Evolutionary conservation across 805 yeast species (phyloP), one percentile per base, ranked within the genome.

Genomic region (Vanderwaltozyma yarrowii): DNA sequence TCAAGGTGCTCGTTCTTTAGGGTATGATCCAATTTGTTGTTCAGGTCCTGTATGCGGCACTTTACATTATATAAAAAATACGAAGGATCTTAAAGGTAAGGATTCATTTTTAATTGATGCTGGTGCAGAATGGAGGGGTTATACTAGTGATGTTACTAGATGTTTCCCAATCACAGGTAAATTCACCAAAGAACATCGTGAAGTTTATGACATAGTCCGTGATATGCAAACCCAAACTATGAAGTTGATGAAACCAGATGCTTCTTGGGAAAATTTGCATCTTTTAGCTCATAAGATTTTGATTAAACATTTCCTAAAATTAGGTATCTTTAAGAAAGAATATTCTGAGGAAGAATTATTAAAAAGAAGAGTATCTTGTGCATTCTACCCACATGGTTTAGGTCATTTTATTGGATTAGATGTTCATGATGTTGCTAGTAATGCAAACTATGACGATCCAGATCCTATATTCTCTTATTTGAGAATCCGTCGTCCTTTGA

Each of bases 11-110:
- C 88, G 87, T 61, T 64, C 74, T 51, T 85, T 79, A 60, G 79
- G 95, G 13, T 89, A 89, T 55, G 96, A 89, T 55, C 96, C 97
- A 15, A 87, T 89, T 40, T 89, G 97, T 58, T 88, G 98, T 52
- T 73, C 94, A 3, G 98, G 97, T 0, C 79, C 94, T 24, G 77
- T 79, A 46, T 84, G 95, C 58, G 85, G 95, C 13, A 86, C 96
- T 2, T 70, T 89, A 43, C 98, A 89, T 59, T 89, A 88, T 54
- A 78, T 83, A 15, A 79, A 78, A 52, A 89, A 89, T 54, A 92
- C 87, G 51, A 80, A 75, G 36, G 64, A 69, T 3, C 52, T 79
- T 41, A 67, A 58, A 10, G 72, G 71, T 15, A 78, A 76, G 51
- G 75, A 73, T 33, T 71, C 88, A 5, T 71, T 89, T 11, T 70